Evolutionary conservation across 2,329 filamentous ascomycete species (phyloP).

Genomic region (Trichoderma koningiopsis): DNA sequence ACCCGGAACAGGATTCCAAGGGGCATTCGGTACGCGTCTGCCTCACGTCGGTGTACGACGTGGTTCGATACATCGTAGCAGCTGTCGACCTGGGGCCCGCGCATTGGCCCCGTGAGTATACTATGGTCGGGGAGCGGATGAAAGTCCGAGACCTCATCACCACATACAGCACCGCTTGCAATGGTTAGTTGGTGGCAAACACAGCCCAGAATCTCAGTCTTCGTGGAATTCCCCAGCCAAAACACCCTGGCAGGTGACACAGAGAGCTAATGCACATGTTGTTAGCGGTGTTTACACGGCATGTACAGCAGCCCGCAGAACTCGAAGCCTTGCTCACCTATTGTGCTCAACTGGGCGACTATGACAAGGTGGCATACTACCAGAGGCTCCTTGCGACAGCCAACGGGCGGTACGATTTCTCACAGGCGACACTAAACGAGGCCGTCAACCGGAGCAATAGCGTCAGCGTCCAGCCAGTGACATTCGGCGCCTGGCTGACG

Average conservation of each 20-base stretch:
- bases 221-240: neutral
- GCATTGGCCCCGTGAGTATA: conserved; percentile 69
- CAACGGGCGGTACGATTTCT: conserved; percentile 68
- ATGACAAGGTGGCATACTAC: conserved; percentile 54
- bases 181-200: conserved; percentile 43
- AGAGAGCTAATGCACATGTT: conserved; percentile 18
- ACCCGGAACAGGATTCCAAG: conserved; percentile 56
- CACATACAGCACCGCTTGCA: conserved; percentile 51
- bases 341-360: conserved; percentile 51
- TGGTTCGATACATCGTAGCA: conserved; percentile 70
- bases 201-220: conserved; percentile 23
- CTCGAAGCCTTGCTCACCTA: conserved; percentile 45
- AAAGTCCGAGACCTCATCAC: conserved; percentile 61
- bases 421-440: conserved; percentile 61
- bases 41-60: conserved; percentile 70
- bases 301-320: conserved; percentile 44
- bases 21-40: conserved; percentile 59
- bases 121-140: conserved; percentile 68
- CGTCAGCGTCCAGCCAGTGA: conserved; percentile 50
- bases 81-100: conserved; percentile 63
- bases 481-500: conserved; percentile 58
- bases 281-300: conserved; percentile 45
- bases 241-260: conserved; percentile 12
- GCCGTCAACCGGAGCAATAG: conserved; percentile 41
- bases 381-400: conserved; percentile 68